Conservation (phyloP, 495 filamentous ascomycete genomes). For the Cladorrhinum samala region DNA sequence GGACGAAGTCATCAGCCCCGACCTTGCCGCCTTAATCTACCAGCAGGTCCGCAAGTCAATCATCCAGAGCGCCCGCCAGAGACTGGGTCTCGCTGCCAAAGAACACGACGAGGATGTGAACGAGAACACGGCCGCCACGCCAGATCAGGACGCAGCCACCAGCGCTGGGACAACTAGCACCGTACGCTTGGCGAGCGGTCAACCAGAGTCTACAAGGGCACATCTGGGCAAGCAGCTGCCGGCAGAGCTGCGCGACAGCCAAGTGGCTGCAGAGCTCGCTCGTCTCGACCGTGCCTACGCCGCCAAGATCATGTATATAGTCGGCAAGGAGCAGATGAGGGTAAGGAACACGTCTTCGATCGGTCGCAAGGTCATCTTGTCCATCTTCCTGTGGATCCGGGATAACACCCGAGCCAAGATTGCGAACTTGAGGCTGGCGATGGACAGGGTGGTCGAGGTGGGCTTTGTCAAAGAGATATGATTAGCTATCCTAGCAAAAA, state of each 20-base stretch:
- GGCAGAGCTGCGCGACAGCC: conserved; percentile 40
- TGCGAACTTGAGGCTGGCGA: conserved; percentile 51
- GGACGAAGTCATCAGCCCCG: conserved; percentile 51
- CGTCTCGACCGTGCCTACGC: conserved; percentile 46
- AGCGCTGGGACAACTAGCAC: background rate
- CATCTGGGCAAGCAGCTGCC: conserved; percentile 31
- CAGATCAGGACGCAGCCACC: conserved; percentile 1
- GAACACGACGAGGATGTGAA: conserved; percentile 1
- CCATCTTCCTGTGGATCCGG: conserved; percentile 59
- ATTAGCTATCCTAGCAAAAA: background rate
- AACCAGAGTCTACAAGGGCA: background rate
- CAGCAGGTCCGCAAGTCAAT: conserved; percentile 53
- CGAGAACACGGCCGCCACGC: conserved; percentile 2
- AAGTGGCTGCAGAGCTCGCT: conserved; percentile 32
- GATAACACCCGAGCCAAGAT: conserved; percentile 62
- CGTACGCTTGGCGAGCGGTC: background rate
- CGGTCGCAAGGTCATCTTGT: conserved; percentile 47
- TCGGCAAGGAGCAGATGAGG: conserved; percentile 62
- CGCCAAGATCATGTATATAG: conserved; percentile 55
- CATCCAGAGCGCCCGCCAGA: conserved; percentile 28
- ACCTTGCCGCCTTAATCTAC: conserved; percentile 54
- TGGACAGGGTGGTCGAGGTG: conserved; percentile 60
- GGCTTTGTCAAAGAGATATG: conserved; percentile 65
- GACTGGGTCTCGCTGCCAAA: conserved; percentile 7
- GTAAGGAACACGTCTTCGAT: conserved; percentile 27